Conservation (phyloP, 805 yeast species). For the Blastobotrys chiropterorum region DNA sequence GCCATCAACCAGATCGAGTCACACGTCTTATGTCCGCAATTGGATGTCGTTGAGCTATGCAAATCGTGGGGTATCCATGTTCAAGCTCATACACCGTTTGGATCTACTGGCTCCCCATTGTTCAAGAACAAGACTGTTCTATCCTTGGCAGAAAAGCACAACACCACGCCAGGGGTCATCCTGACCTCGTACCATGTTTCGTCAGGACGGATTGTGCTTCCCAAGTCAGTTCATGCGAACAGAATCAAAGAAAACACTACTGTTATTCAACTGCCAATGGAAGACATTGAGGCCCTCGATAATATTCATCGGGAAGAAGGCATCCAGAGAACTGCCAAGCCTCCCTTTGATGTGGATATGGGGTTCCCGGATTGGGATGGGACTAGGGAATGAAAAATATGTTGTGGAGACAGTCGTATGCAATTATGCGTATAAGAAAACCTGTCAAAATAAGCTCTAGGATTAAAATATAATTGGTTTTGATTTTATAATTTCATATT, state of each 20-base stretch:
- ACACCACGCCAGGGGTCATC: slow-evolving; percentile 48
- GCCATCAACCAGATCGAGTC: slow-evolving; percentile 64
- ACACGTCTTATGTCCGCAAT: slow-evolving; percentile 49
- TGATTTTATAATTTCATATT: too few relatives aligned
- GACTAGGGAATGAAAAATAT: not conserved
- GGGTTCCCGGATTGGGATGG: slow-evolving; percentile 5
- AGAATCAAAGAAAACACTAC: slow-evolving; percentile 45
- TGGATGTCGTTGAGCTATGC: slow-evolving; percentile 48
- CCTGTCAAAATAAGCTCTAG: too few relatives aligned
- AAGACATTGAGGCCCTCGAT: slow-evolving; percentile 36
- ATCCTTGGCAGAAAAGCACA: slow-evolving; percentile 52
- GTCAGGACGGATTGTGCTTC: slow-evolving; percentile 55
- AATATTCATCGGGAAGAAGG: not conserved
- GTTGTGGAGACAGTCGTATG: too few relatives aligned
- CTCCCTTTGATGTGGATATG: not conserved
- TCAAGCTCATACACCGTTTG: slow-evolving; percentile 71
- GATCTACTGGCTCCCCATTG: slow-evolving; percentile 60
- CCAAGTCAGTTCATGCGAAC: slow-evolving; percentile 64
- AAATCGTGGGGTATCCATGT: slow-evolving; percentile 45
- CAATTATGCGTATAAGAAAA: too few relatives aligned
- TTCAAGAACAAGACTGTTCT: slow-evolving; percentile 44
- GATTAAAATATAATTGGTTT: too few relatives aligned
- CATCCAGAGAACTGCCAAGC: not conserved
- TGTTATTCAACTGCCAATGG: slow-evolving; percentile 35
- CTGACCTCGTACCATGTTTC: slow-evolving; percentile 57